Conservation (phyloP, 441 rosid genomes). For the Gossypium davidsonii region DNA sequence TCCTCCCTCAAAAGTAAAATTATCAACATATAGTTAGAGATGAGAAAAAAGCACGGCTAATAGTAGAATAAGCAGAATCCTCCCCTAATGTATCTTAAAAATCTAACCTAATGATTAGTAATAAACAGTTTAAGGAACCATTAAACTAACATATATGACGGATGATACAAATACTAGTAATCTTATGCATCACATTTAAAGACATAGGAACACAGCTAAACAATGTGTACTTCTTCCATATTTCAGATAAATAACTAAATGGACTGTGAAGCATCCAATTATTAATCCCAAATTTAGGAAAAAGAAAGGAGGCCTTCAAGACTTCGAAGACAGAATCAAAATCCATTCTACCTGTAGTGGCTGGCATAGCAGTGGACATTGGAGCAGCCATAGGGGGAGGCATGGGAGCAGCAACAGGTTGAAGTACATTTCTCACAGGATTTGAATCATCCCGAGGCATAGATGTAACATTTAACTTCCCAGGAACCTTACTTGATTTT, state of each 20-base stretch:
- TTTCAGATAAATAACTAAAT: background rate
- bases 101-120: background rate
- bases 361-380: conserved; percentile 32
- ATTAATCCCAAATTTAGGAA: background rate
- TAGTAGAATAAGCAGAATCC: background rate
- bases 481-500: conserved; percentile 70
- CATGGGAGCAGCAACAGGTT: conserved; percentile 46
- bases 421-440: conserved; percentile 53
- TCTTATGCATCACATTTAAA: background rate
- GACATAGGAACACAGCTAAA: background rate
- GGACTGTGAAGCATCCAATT: background rate
- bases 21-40: background rate
- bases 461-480: conserved; percentile 66
- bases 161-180: background rate
- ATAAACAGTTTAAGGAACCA: background rate
- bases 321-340: conserved; percentile 10
- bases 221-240: background rate
- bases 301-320: background rate
- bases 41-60: background rate
- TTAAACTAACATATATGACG: background rate
- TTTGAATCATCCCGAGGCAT: conserved; percentile 57
- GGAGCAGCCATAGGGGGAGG: conserved; percentile 43
- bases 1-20: background rate
- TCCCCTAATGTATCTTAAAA: background rate
- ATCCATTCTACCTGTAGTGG: conserved; percentile 50